Base-by-base conservation (phyloP, 768 basidiomycete species). In the Xerocomellus amylosporus region DNA sequence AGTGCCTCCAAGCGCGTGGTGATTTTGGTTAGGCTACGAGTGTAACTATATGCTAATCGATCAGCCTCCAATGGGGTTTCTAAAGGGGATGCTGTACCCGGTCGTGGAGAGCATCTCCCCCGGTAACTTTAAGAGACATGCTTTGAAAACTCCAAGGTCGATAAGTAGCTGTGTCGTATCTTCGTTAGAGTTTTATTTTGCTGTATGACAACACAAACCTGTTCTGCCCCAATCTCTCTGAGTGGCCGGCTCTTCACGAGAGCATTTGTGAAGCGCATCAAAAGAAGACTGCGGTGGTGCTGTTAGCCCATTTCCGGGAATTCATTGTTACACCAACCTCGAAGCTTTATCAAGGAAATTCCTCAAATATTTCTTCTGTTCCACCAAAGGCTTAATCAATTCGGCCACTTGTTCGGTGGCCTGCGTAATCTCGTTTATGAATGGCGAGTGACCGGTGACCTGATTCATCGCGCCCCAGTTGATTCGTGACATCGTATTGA, bases 261-360 rank as follows among this genome's bases (percentile, higher is more conserved):
- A 0, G 89, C 81, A 61, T 90, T 88, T 0, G 93, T 97, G 63
- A 98, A 98, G 53, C 90, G 89, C 33, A 85, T 84, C 37, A 98
- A 73, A 33, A 98, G 74, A 36, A 96, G 75, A 46, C 94, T 96
- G 58, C 13, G 5, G n/a, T 22, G 33, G 28, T 24, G 39, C 55
- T 49, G 55, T 12, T 37, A 31, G 8, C 19, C 40, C 20, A 26
- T 46, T 36, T 46, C 33, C 5, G 33, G 34, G 24, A 26, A 59
- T 15, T 19, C 34, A 33, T 49, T 36, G 19, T 24, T 22, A 34
- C 34, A 65, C 76, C 55, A 50, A 97, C 95, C 89, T 92, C 53
- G 89, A 88, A 9, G 88, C 87, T 70, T 97, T 98, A 67, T 99
- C 97, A 48, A 94, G 84, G 69, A 95, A 84, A 72, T 95, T 99